Conservation (phyloP, 371 early-diverging fungal genomes). For the Agmasoma carcini region DNA sequence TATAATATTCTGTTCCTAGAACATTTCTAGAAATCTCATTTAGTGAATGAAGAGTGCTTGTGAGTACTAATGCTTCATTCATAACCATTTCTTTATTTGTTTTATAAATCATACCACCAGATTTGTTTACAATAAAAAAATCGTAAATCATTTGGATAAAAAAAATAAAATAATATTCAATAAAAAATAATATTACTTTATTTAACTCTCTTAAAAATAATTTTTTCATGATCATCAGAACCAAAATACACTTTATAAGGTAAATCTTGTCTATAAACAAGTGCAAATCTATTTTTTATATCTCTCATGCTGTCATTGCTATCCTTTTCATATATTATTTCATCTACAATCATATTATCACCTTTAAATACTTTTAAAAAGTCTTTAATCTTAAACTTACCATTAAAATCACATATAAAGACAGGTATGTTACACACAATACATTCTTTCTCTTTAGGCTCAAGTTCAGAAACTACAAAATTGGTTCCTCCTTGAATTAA, state of each 20-base stretch:
- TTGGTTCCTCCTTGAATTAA: constrained; percentile 5
- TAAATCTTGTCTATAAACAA: neutral
- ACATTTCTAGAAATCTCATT: no score
- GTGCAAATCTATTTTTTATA: constrained; percentile 1
- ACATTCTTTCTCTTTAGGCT: constrained; percentile 21
- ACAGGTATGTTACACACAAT: constrained; percentile 9
- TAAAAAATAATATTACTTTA: no score
- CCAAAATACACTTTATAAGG: constrained; percentile 13
- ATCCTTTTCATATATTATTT: neutral
- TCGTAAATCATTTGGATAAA: no score
- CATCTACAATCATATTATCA: neutral
- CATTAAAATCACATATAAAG: constrained; percentile 5
- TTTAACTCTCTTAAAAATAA: no score
- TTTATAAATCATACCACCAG: no score
- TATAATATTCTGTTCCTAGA: no score
- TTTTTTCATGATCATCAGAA: no score
- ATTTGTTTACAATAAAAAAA: no score
- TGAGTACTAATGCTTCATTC: no score
- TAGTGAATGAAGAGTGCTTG: no score
- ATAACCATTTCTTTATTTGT: no score
- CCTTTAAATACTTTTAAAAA: constrained; percentile 5
- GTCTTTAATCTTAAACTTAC: neutral
- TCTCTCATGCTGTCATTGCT: neutral
- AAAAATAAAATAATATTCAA: no score
- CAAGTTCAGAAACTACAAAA: constrained; percentile 8